Conservation (phyloP, 306 rosid genomes). For the cucumber (Cucumis sativus) region Cucumber_9930_V3 NC_026657.2:6999501-7000000, state of each 20-base stretch:
- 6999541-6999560: slow-evolving; percentile 5
- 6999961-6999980: not conserved
- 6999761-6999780: slow-evolving; percentile 78
- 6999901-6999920: slow-evolving; percentile 38
- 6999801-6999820: slow-evolving; percentile 88
- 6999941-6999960: slow-evolving; percentile 55
- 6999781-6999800: slow-evolving; percentile 73
- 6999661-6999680: slow-evolving; percentile 37
- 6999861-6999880: slow-evolving; percentile 62
- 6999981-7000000: no score
- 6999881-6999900: slow-evolving; percentile 44
- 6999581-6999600: slow-evolving; percentile 16
- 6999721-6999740: slow-evolving; percentile 67
- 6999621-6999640: slow-evolving; percentile 31
- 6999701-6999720: slow-evolving; percentile 52
- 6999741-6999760: slow-evolving; percentile 71
- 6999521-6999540: slow-evolving; percentile 36
- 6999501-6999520: slow-evolving; percentile 23
- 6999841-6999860: slow-evolving; percentile 63
- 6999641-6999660: not conserved
- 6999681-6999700: slow-evolving; percentile 79
- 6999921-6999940: slow-evolving; percentile 80
- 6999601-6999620: slow-evolving; percentile 40
- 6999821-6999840: slow-evolving; percentile 58
- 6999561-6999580: not conserved